These are phyloP conservation scores for Acer saccharum DNA, from an alignment of 345 rosid genomes.

Conservation along the genomic window DNA sequence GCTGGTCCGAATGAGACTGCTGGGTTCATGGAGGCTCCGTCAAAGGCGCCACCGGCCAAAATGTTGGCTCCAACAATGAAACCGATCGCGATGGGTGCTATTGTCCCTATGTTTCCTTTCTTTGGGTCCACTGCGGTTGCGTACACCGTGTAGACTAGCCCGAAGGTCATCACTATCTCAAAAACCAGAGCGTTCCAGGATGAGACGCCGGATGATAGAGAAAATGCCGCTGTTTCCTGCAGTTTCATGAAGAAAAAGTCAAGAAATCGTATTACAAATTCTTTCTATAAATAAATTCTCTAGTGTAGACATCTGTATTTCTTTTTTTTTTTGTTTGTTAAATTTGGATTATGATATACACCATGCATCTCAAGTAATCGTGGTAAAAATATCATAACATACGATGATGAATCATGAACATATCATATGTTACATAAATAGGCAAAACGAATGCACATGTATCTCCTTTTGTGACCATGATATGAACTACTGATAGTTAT, in stretches of 20 bases:
- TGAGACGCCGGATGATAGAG: slow-evolving; percentile 40
- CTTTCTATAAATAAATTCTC: too few species aligned
- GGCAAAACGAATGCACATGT: too few species aligned
- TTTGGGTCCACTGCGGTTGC: slow-evolving; percentile 70
- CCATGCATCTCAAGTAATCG: too few species aligned
- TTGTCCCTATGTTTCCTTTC: slow-evolving; percentile 50
- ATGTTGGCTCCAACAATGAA: slow-evolving; percentile 61
- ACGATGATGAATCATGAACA: too few species aligned
- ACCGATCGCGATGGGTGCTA: slow-evolving; percentile 57
- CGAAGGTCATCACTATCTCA: slow-evolving; percentile 76
- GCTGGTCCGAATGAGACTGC: slow-evolving; percentile 79
- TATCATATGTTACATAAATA: too few species aligned
- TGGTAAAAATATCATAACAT: too few species aligned
- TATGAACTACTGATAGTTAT: too few species aligned
- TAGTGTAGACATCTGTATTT: too few species aligned
- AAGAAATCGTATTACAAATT: background rate
- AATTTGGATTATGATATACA: too few species aligned
- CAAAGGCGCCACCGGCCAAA: slow-evolving; percentile 56
- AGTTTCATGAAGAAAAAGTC: background rate
- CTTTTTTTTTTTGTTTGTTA: too few species aligned
- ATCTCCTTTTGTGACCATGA: too few species aligned
- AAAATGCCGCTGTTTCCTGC: slow-evolving; percentile 45
- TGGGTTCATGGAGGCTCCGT: slow-evolving; percentile 77
- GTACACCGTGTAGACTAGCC: slow-evolving; percentile 65
- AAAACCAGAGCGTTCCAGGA: slow-evolving; percentile 58